Percentiles rank a stretch among this genome's conserved stretches.
phyloP scores from a whole-genome alignment of 441 rosid species.

The Corymbia calophylla region DNA sequence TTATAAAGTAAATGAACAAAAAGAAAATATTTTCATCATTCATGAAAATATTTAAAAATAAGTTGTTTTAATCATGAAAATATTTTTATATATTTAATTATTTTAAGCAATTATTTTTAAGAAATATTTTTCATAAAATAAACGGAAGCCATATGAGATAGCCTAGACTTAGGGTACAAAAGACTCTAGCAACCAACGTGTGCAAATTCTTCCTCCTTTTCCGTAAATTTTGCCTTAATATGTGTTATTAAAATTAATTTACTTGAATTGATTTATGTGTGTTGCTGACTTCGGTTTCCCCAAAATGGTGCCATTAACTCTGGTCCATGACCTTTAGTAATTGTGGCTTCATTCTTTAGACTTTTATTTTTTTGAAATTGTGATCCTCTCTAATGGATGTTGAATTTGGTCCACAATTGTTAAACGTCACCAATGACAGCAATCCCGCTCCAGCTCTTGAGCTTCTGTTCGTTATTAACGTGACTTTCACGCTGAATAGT shows the following conservation, averaged over 20 bases:
- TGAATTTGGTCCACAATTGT: neutral
- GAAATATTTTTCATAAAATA: neutral
- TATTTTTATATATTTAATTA: neutral
- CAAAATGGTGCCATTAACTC: neutral
- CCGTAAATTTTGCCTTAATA: neutral
- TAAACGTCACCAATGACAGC: neutral
- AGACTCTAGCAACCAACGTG: neutral
- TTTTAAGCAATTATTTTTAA: rapidly evolving
- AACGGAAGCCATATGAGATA: neutral
- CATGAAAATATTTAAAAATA: neutral
- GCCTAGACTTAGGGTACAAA: neutral
- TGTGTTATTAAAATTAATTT: neutral
- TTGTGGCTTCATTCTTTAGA: neutral
- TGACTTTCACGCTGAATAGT: neutral
- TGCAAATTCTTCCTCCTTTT: neutral
- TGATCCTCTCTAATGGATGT: neutral
- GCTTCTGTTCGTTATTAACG: neutral
- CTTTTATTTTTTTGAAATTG: neutral
- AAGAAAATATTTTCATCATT: neutral
- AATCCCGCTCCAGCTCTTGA: neutral
- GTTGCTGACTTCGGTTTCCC: neutral
- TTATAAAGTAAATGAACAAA: neutral
- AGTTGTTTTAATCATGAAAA: rapidly evolving
- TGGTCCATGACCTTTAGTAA: neutral
- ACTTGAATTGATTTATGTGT: neutral